Evolutionary conservation across 2,329 filamentous ascomycete genomes (phyloP).

Genomic region (Lasiodiplodia sp.): DNA sequence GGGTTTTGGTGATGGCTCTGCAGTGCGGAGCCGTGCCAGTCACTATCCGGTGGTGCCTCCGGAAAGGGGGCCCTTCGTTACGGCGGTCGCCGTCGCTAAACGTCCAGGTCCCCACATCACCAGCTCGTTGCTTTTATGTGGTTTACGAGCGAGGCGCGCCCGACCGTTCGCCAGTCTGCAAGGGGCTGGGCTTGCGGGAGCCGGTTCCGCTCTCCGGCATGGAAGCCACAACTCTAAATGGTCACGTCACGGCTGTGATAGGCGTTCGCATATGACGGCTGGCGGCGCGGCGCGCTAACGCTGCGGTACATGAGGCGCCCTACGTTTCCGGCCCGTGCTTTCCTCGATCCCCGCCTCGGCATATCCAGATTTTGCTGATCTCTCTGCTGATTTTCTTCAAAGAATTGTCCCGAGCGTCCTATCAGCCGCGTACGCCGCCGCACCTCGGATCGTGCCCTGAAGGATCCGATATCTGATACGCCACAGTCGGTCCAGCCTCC

Average conservation of each 20-base stretch:
- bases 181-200: neutral
- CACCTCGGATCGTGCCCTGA: neutral
- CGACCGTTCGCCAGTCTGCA: neutral
- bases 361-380: neutral
- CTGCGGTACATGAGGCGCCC: conserved; percentile 1
- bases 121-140: neutral
- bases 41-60: neutral
- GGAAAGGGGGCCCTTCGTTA: neutral
- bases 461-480: conserved; percentile 2
- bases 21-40: neutral
- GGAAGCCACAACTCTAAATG: neutral
- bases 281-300: conserved; percentile 1
- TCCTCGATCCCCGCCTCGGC: conserved; percentile 4
- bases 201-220: neutral
- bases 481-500: neutral
- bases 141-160: neutral
- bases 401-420: neutral
- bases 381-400: conserved; percentile 6
- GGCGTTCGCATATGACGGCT: neutral
- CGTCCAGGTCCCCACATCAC: neutral
- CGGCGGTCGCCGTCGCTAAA: neutral
- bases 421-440: conserved; percentile 3
- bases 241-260: neutral
- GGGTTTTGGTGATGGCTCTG: neutral
- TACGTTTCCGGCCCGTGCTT: conserved; percentile 15